Base-by-base conservation (phyloP, 306 rosid species). In the Hylodesmum podocarpum region DNA sequence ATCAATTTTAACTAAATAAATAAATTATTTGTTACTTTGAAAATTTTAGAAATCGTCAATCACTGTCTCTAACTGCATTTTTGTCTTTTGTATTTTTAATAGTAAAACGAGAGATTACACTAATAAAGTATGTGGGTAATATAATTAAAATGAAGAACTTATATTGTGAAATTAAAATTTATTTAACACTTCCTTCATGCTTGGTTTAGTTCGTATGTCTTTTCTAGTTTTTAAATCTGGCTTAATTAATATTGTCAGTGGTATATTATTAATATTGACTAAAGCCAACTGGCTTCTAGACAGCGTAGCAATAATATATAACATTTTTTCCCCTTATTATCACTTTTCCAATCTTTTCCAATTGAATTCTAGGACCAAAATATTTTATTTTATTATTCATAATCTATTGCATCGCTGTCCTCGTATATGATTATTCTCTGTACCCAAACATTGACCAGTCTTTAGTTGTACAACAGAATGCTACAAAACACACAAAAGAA, bases 401-500 rank as follows among this genome's bases (percentile, higher is more conserved):
- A n/a, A 13, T 54, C 8, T 53, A 55, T 53, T 72, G 24, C 76
- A 8, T 57, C 21, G 24, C 15, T 70, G 39, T 68, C 72, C 72
- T 68, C 40, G 50, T 46, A 61, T 61, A 43, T 47, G 77, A 57
- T 57, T 74, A 67, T 74, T 80, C 65, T 57, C 50, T 67, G 73
- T 12, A 37, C 54, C 34, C 49, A 25, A 57, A 51, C 67, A 49
- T 13, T 9, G 59, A 75, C 33, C 61, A 41, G 40, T 40, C 10
- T 41, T 14, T 41, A 12, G 54, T 66, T 43, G 64, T 40, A 27
- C 37, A 59, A 69, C 46, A 75, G 71, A 79, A 79, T 44, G 65
- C 67, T 79, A 83, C 43, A 81, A 68, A 67, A 76, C 86, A 82
- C 41, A 58, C 79, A 83, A 65, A 87, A 82, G 84, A 81, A 84